phyloP scores from a whole-genome alignment of 2,329 filamentous ascomycete genomes.

The Aspergillus glaucus region DNA sequence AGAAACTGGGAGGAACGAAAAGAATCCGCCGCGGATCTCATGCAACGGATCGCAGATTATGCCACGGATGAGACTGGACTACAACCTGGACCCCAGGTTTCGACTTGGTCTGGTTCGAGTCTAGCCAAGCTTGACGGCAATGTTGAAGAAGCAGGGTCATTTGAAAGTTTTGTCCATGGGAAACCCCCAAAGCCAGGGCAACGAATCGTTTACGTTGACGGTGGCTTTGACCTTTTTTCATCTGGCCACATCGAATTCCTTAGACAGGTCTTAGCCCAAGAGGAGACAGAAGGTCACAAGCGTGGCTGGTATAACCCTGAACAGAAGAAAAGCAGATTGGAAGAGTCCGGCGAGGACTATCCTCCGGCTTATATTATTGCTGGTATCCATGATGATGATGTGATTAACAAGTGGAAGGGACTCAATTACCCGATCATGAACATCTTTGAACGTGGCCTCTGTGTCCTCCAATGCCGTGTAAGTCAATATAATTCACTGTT shows the following conservation, averaged over 20 bases:
- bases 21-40: slow-evolving; percentile 60
- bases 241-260: slow-evolving; percentile 96
- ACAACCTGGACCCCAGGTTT: slow-evolving; percentile 73
- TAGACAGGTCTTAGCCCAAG: slow-evolving; percentile 64
- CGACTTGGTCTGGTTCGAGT: slow-evolving; percentile 61
- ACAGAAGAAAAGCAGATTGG: slow-evolving; percentile 56
- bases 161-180: slow-evolving; percentile 64
- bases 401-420: slow-evolving; percentile 95
- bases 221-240: slow-evolving; percentile 93
- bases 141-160: slow-evolving; percentile 57
- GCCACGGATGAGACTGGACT: slow-evolving; percentile 79
- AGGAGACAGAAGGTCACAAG: slow-evolving; percentile 61
- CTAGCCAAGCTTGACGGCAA: slow-evolving; percentile 30
- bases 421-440: slow-evolving; percentile 99
- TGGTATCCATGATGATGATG: slow-evolving; percentile 87
- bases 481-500: slow-evolving; percentile 23
- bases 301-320: slow-evolving; percentile 70
- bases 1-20: slow-evolving; percentile 63
- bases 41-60: slow-evolving; percentile 73
- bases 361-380: slow-evolving; percentile 81
- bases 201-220: slow-evolving; percentile 87
- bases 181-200: slow-evolving; percentile 69
- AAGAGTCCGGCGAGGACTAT: slow-evolving; percentile 64
- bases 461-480: slow-evolving; percentile 89
- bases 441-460: slow-evolving; percentile 91